These are phyloP conservation scores for Aspergillus sp. DNA, from an alignment of 2,329 filamentous ascomycete species.

Conservation along the genomic window DNA sequence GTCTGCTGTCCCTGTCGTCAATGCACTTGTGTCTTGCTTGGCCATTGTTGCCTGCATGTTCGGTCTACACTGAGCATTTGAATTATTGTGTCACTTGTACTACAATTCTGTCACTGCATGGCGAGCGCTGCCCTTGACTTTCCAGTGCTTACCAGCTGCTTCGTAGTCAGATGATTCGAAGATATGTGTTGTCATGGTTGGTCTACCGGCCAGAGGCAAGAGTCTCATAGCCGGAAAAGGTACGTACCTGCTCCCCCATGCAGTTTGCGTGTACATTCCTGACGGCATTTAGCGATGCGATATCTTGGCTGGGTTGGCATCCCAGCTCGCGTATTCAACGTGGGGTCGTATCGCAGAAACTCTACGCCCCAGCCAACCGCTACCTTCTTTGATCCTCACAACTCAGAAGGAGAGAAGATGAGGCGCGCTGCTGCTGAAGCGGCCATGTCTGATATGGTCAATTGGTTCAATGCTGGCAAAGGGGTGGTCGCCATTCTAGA, in stretches of 20 bases:
- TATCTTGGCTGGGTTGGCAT: slow-evolving; percentile 98
- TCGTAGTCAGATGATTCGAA: slow-evolving; percentile 92
- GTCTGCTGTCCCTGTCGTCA: slow-evolving; percentile 14
- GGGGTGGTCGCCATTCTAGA: slow-evolving; percentile 93
- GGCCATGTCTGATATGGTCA: slow-evolving; percentile 88
- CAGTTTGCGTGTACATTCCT: background rate
- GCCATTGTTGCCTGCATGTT: background rate
- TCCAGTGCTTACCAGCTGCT: slow-evolving; percentile 9
- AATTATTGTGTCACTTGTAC: background rate
- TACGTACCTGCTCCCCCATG: slow-evolving; percentile 44
- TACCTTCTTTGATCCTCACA: slow-evolving; percentile 91
- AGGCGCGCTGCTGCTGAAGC: slow-evolving; percentile 86
- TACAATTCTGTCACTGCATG: background rate
- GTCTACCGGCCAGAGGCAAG: slow-evolving; percentile 91
- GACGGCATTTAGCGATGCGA: slow-evolving; percentile 66
- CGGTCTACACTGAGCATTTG: background rate
- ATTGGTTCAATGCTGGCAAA: slow-evolving; percentile 76
- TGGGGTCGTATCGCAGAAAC: slow-evolving; percentile 89
- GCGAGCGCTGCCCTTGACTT: background rate
- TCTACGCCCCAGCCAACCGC: slow-evolving; percentile 87
- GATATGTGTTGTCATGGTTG: slow-evolving; percentile 99
- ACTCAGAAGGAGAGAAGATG: slow-evolving; percentile 85
- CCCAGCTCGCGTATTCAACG: slow-evolving; percentile 92
- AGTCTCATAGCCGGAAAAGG: slow-evolving; percentile 97
- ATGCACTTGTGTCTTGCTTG: background rate